Evolutionary conservation across 1,139 yeast species (phyloP), one percentile per base, ranked within the genome.

Genomic region (Hansenula lynferdii): DNA sequence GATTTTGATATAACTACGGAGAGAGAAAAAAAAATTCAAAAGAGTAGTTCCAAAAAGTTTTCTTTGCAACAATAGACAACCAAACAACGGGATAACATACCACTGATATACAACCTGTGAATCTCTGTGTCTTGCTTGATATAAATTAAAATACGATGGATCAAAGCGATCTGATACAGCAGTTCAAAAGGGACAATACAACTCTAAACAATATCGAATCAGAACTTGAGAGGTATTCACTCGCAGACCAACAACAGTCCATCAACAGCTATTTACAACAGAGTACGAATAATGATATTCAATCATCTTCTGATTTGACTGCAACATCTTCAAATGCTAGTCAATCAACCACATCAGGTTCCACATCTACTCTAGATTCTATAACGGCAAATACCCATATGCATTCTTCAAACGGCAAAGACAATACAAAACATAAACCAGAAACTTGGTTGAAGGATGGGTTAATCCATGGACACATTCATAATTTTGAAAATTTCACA

Each of bases 401-500:
- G 22, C 22, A 20, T 20, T 19, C 24, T 8, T 8, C n/a, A n/a
- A 17, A n/a, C 8, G 4, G 15, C 7, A 12, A 30, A 9, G 20
- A 19, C n/a, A 30, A 22, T 7, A 7, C 3, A 5, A 22, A 16
- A 5, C 9, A 31, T 8, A 31, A 11, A 4, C 8, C 5, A 6
- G 6, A 15, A 4, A 12, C 11, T 9, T 9, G 21, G 8, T 18
- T 38, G 31, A 35, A 37, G 17, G 56, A 75, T 46, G 83, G 84
- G 14, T 69, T 74, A 34, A 80, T 79, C 15, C 85, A 80, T 58
- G 85, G 85, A 1, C 85, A 80, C 51, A 77, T 80, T 25, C 85
- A 80, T 56, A 76, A 73, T 50, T 82, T 77, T 52, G 67, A 70
- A 44, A 76, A 77, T 50, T 77, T 79, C 51, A 77, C 84, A 8